Base-by-base conservation (phyloP, 768 basidiomycete species). In the Boletus subcaerulescens region DNA sequence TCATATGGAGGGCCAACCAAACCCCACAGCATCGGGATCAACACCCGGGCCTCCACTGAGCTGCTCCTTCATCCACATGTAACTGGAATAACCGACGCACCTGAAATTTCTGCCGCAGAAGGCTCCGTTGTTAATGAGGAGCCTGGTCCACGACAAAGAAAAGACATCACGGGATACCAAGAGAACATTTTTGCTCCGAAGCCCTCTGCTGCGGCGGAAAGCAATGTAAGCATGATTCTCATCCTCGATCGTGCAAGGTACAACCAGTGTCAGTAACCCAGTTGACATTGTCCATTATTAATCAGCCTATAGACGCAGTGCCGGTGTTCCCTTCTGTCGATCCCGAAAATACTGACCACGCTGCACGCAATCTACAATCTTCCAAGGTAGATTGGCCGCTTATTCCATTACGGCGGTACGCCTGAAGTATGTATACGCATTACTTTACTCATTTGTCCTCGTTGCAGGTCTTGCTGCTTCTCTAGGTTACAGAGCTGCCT, bases 351-450 rank as follows among this genome's bases (percentile, higher is more conserved):
- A 14, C 33, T 11, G 47, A 55, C 33, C 48, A 50, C 17, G 29
- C 35, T 8, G 46, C 14, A 18, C 80, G 83, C 13, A 78, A 78
- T 18, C 72, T 91, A 3, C 84, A 85, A 64, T 84, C 93, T 0
- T 96, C 94, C 5, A 91, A 82, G 68, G 93, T 98, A 0, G 12
- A 77, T 98, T 10, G 95, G 93, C 5, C 80, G 95, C 15, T 66
- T 98, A 9, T 91, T 98, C 60, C 96, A 98, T 61, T 98, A 98
- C 55, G 96, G 96, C 62, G 91, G 95, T 88, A 64, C 44, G 78
- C 64, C 29, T 33, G 38, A 36, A 4, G 17, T 6, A 14, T 33
- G 39, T 36, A 4, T 6, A 22, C 17, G 6, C 18, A 5, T 12
- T 6, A 22, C 5, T 38, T 3, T 32, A 33, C 52, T 11, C 31